phyloP scores from a whole-genome alignment of 345 rosid species.

The Populus simonii region DNA sequence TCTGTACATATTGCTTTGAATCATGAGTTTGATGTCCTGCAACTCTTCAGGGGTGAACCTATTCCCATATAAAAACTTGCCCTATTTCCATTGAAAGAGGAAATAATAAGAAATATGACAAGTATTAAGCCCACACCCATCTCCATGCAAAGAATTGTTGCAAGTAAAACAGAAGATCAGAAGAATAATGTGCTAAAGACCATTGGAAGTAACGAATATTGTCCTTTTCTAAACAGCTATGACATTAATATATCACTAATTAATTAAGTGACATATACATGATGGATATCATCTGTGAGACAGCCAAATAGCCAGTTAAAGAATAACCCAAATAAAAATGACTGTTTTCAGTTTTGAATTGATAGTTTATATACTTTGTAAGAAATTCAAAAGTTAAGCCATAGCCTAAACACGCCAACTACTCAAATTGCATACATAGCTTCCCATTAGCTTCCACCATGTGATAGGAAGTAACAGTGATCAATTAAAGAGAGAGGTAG shows the following conservation, averaged over 20 bases:
- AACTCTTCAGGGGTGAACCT: slow-evolving; percentile 50
- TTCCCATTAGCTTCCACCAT: not conserved
- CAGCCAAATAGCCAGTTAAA: not conserved
- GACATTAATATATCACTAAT: not conserved
- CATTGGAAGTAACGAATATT: not conserved
- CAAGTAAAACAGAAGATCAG: not conserved
- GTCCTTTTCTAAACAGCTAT: not conserved
- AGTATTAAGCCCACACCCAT: not conserved
- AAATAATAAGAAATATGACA: not conserved
- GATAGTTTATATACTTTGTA: not conserved
- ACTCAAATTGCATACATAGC: not conserved
- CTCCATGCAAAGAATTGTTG: not conserved
- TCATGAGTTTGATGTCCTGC: slow-evolving; percentile 54
- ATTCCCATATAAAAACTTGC: slow-evolving; percentile 52
- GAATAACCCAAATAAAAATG: not conserved
- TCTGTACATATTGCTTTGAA: slow-evolving; percentile 61
- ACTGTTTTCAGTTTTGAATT: not conserved
- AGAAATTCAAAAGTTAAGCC: not conserved
- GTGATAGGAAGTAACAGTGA: not conserved
- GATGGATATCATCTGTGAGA: not conserved
- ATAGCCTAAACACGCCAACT: not conserved
- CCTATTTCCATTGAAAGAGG: slow-evolving; percentile 29
- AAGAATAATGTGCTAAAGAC: not conserved
- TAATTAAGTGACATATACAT: not conserved
- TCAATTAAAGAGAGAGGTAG: not conserved